phyloP scores from a whole-genome alignment of 1,284 basidiomycete genomes.

The Pterulicium gracile region DNA sequence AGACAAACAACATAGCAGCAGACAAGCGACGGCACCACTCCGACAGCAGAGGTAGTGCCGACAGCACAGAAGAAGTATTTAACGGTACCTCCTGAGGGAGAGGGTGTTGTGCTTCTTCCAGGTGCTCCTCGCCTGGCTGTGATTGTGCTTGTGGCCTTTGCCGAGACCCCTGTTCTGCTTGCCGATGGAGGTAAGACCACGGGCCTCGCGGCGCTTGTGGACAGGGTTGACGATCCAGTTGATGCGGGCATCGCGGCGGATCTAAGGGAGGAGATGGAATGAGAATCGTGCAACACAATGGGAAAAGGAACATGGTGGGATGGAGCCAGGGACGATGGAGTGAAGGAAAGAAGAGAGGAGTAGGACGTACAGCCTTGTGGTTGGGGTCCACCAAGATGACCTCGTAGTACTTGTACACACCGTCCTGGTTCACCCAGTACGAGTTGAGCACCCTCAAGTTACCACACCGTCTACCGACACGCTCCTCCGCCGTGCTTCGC shows the following conservation, averaged over 20 bases:
- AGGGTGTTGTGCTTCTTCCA: slow-evolving; percentile 99
- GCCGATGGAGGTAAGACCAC: slow-evolving; percentile 94
- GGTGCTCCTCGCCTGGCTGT: slow-evolving; percentile 82
- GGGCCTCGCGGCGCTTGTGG: slow-evolving; percentile 97
- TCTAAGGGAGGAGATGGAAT: slow-evolving; percentile 28
- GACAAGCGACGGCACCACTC: no score
- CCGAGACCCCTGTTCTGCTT: slow-evolving; percentile 94
- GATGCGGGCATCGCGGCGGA: slow-evolving; percentile 93
- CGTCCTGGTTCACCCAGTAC: slow-evolving; percentile 99
- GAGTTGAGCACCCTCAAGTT: slow-evolving; percentile 96
- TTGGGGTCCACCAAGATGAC: slow-evolving; percentile 95
- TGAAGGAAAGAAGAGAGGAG: slow-evolving; percentile 1
- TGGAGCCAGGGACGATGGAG: not conserved
- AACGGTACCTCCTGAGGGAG: slow-evolving; percentile 96
- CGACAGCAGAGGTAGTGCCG: no score
- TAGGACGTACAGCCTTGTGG: slow-evolving; percentile 75
- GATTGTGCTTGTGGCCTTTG: slow-evolving; percentile 95
- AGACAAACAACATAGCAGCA: no score
- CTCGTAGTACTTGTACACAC: slow-evolving; percentile 99
- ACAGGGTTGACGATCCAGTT: slow-evolving; percentile 99
- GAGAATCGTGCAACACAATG: no score
- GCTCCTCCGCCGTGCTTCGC: slow-evolving; percentile 93
- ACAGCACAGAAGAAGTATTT: no score
- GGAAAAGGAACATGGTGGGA: slow-evolving; percentile 3
- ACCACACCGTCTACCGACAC: slow-evolving; percentile 92